phyloP scores from a whole-genome alignment of 345 rosid genomes.

The thale cress (Arabidopsis thaliana) region TAIR10.1 NC_003075.7:14163001-14163500 shows the following conservation, averaged over 20 bases:
- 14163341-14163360: neutral
- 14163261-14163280: neutral
- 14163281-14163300: slow-evolving; percentile 24
- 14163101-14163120: slow-evolving; percentile 47
- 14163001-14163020: slow-evolving; percentile 52
- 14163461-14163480: neutral
- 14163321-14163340: neutral
- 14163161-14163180: slow-evolving; percentile 8
- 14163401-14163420: neutral
- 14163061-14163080: slow-evolving; percentile 50
- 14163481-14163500: neutral
- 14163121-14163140: slow-evolving; percentile 38
- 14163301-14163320: neutral
- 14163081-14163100: slow-evolving; percentile 54
- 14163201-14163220: neutral
- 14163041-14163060: slow-evolving; percentile 50
- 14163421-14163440: neutral
- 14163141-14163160: slow-evolving; percentile 36
- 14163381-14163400: neutral
- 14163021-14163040: slow-evolving; percentile 41
- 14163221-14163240: neutral
- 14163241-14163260: neutral
- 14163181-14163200: neutral
- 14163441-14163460: too few relatives aligned
- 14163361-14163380: neutral